Base-by-base conservation (phyloP, 208 protist genomes). In the Trypanosoma lewisi region DNA sequence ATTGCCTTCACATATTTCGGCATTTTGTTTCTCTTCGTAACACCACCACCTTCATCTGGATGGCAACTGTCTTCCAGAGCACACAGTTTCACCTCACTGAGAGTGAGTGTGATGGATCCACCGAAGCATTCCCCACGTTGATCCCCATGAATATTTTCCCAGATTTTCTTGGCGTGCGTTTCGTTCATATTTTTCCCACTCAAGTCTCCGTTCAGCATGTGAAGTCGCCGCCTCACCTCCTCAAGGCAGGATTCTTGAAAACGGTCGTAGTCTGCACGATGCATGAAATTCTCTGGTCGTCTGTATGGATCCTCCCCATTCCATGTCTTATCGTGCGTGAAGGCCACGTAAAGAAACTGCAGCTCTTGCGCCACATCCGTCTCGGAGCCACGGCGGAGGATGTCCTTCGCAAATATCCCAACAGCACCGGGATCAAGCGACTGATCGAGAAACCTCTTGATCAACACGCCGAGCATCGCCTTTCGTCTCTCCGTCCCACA, bases 141-240 rank as follows among this genome's bases (percentile, higher is more conserved):
- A n/a, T n/a, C 28, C 9, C 59, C 47, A 64, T 64, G 59, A 55
- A 64, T 64, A 25, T 64, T 34, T 34, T 41, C 17, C 59, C 59
- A 64, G 9, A 55, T 41, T 30, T 12, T 55, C 17, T 44, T 23
- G 23, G 59, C 45, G 45, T 64, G 28, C 2, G 1, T 30, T 30
- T 42, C 47, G 23, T 64, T 64, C n/a, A 12, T 41, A 0, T 54
- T 34, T 28, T 28, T 54, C 17, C 27, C 19, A 54, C 31, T 64
- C 19, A 64, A 28, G 11, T 64, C 59, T 21, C 7, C 11, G 30
- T 64, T 55, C 12, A 64, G 19, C 47, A 55, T 42, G 14, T 64
- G 45, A 41, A 55, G 30, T 50, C 59, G 59, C 31, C 48, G 25
- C n/a, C 34, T 17, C 21, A 64, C 59, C 45, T 64, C 59, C 31